phyloP scores from a whole-genome alignment of 148 eudicot species.

The Chenopodium formosanum region DNA sequence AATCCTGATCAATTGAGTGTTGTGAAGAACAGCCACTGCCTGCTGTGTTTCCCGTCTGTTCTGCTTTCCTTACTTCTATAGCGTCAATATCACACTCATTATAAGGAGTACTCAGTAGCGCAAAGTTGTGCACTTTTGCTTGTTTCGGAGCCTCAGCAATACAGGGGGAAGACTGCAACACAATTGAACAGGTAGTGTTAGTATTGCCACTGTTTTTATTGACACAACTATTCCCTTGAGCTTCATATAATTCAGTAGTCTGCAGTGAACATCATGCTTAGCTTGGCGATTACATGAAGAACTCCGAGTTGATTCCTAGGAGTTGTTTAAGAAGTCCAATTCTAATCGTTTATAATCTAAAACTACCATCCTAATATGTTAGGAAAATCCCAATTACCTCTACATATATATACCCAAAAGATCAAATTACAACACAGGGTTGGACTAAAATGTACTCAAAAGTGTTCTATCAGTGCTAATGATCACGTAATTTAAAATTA shows the following conservation, averaged over 20 bases:
- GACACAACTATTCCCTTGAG: neutral
- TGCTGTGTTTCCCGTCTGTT: neutral
- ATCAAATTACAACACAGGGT: neutral
- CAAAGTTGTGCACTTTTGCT: neutral
- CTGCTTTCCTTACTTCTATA: neutral
- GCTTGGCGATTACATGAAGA: neutral
- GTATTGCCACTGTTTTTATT: neutral
- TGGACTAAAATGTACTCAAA: neutral
- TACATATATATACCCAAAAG: neutral
- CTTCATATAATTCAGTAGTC: constrained; percentile 19
- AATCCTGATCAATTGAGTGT: constrained; percentile 24
- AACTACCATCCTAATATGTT: neutral
- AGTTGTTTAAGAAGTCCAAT: neutral
- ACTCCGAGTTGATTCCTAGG: neutral
- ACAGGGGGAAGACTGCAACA: constrained; percentile 14
- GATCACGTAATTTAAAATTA: neutral
- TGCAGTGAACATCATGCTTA: neutral
- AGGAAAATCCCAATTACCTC: neutral
- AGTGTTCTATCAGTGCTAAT: neutral
- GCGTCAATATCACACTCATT: neutral
- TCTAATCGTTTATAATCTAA: neutral
- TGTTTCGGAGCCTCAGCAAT: neutral
- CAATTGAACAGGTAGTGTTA: constrained; percentile 17
- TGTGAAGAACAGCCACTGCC: constrained; percentile 34
- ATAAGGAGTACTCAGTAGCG: constrained; percentile 12